These are phyloP conservation scores for Cryptosporidium ubiquitum DNA, from an alignment of 169 alveolate species.

Conservation along the genomic window DNA sequence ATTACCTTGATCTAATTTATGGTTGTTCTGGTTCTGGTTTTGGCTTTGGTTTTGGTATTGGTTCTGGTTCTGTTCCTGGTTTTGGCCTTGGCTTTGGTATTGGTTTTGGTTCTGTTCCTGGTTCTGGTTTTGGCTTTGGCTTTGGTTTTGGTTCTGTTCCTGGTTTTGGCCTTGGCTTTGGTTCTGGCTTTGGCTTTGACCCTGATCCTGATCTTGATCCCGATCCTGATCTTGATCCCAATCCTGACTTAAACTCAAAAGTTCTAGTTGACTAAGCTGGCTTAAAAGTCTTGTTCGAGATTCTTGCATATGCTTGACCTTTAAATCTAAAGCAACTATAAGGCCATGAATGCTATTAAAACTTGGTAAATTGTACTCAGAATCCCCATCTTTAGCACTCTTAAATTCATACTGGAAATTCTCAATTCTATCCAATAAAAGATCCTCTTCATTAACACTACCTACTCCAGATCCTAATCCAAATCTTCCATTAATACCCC, in stretches of 20 bases:
- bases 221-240: too few species aligned
- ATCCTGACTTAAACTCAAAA: neutral
- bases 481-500: too few species aligned
- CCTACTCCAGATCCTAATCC: neutral
- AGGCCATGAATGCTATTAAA: conserved; percentile 7
- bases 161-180: neutral
- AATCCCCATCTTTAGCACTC: conserved; percentile 38
- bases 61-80: neutral
- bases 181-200: neutral
- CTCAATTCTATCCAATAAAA: neutral
- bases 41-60: neutral
- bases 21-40: neutral
- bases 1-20: neutral
- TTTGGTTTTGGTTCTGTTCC: neutral
- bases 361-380: conserved; percentile 2
- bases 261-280: neutral
- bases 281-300: neutral
- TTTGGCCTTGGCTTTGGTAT: neutral
- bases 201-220: neutral
- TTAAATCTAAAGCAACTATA: neutral
- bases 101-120: neutral
- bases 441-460: neutral
- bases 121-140: neutral
- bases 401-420: conserved; percentile 39
- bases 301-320: conserved; percentile 2